Percentiles rank a stretch among this genome's conserved stretches.
Conservation (phyloP, 768 basidiomycete species). For the Trametes sanguinea region DNA sequence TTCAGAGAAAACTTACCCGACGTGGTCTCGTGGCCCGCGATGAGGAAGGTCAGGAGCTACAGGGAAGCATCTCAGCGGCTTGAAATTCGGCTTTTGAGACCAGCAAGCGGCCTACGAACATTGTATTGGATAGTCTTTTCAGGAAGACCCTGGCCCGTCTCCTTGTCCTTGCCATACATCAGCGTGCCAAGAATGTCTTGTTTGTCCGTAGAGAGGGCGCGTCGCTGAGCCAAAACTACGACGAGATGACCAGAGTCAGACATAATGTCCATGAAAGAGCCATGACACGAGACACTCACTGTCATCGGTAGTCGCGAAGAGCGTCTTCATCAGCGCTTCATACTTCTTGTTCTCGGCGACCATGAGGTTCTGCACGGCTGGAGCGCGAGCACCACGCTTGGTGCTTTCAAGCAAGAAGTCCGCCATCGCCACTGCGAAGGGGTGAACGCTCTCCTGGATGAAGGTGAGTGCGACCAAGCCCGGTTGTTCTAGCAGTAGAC, state of each 20-base stretch:
- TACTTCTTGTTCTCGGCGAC: slow-evolving; percentile 39
- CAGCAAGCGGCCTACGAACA: slow-evolving; percentile 25
- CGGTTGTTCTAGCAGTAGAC: too few relatives aligned
- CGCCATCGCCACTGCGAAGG: slow-evolving; percentile 45
- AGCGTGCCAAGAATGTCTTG: slow-evolving; percentile 48
- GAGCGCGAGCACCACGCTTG: slow-evolving; percentile 37
- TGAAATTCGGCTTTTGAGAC: not conserved
- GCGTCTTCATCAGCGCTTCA: slow-evolving; percentile 41
- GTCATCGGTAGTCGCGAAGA: slow-evolving; percentile 41
- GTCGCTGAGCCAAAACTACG: slow-evolving; percentile 42
- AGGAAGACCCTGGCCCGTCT: slow-evolving; percentile 43
- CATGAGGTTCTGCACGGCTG: slow-evolving; percentile 40
- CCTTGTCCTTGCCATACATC: slow-evolving; percentile 45
- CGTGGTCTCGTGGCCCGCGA: slow-evolving; percentile 47
- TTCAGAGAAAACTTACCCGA: slow-evolving; percentile 28
- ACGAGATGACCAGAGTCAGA: not conserved
- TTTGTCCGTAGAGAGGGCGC: slow-evolving; percentile 39
- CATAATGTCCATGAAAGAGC: too few relatives aligned
- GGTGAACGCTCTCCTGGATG: slow-evolving; percentile 37
- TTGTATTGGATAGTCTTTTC: slow-evolving; percentile 46
- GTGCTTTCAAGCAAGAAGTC: slow-evolving; percentile 44
- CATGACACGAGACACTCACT: slow-evolving; percentile 32
- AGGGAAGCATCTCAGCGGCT: too few relatives aligned
- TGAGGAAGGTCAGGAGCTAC: slow-evolving; percentile 51
- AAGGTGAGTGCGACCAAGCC: not conserved